Evolutionary conservation across 2,329 filamentous ascomycete genomes (phyloP), one percentile per base, ranked within the genome.

Genomic region (Myriosclerotinia scirpicola): DNA sequence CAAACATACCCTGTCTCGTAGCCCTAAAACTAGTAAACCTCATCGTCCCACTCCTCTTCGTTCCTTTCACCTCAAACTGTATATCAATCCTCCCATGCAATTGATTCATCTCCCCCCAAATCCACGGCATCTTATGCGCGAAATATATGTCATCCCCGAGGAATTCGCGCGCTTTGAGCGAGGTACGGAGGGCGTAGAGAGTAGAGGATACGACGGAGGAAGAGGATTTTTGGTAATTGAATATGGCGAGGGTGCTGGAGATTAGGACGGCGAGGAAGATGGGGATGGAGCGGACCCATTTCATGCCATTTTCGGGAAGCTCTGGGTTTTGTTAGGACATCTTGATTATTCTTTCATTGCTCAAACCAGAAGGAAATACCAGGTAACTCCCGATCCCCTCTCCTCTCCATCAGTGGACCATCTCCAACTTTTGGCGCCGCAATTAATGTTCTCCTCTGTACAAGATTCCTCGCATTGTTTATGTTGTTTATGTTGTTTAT

Each of bases 201-300:
- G 93, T 95, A 65, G 90, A 92, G 65, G 87, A 87, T n/a, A 97
- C 91, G 40, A 94, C 86, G 65, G 90, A 91, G 36, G 88, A 92
- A n/a, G 91, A 92, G 67, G 89, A 87, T 79, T 97, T 97, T 79
- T 99, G 94, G 85, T 99, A 98, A 85, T 99, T 99, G 90, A 99
- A 98, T 79, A 99, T 97, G 72, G 90, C 92, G 68, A 96, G 81
- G 71, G 89, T 88, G 71, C 89, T 90, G 65, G 84, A 82, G 59
- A 86, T 85, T 73, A 97, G 87, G 70, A 92, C 81, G 70, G 85
- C 79, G 64, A 90, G 77, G 84, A 98, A 98, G 77, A 96, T 81
- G 64, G 94, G 94, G 44, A 97, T 79, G 0, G 92, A 92, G 73
- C 85, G 85, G 65, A 83, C 77, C 90, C 90, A 93, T 72, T 83